Evolutionary conservation across 1,139 yeast genomes (phyloP).

Genomic region (Yamadazyma diddensiae): DNA sequence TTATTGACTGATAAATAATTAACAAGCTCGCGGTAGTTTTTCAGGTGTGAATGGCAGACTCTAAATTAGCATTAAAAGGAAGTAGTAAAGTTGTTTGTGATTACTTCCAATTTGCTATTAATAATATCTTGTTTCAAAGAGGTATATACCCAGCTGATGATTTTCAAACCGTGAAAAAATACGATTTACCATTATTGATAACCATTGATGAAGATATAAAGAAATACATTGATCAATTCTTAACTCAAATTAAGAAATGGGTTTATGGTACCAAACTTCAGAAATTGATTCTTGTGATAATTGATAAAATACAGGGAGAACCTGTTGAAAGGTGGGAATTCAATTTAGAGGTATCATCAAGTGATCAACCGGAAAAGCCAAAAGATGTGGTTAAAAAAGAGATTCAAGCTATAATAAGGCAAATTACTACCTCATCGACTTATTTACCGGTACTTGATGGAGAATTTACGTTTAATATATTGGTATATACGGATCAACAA

Average conservation of each 20-base stretch:
- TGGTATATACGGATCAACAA: conserved; percentile 78
- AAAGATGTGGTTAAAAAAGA: conserved; percentile 62
- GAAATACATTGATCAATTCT: conserved; percentile 62
- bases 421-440: conserved; percentile 84
- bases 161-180: conserved; percentile 74
- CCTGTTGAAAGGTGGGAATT: conserved; percentile 88
- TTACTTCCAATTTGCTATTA: conserved; percentile 78
- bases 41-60: conserved; percentile 8
- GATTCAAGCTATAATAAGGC: conserved; percentile 82
- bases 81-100: conserved; percentile 78
- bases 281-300: conserved; percentile 67
- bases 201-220: conserved; percentile 77
- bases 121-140: conserved; percentile 80
- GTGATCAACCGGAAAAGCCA: conserved; percentile 25
- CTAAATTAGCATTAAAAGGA: conserved; percentile 66
- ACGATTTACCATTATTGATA: conserved; percentile 73
- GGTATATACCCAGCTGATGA: conserved; percentile 91
- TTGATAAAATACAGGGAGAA: conserved; percentile 65
- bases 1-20: too few species aligned
- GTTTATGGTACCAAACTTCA: conserved; percentile 67
- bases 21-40: too few species aligned
- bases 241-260: conserved; percentile 83
- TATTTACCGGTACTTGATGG: conserved; percentile 76
- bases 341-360: conserved; percentile 45
- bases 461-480: conserved; percentile 77